These are phyloP conservation scores for Spongospora subterranea DNA, from an alignment of 208 protist species.

Conservation along the genomic window DNA sequence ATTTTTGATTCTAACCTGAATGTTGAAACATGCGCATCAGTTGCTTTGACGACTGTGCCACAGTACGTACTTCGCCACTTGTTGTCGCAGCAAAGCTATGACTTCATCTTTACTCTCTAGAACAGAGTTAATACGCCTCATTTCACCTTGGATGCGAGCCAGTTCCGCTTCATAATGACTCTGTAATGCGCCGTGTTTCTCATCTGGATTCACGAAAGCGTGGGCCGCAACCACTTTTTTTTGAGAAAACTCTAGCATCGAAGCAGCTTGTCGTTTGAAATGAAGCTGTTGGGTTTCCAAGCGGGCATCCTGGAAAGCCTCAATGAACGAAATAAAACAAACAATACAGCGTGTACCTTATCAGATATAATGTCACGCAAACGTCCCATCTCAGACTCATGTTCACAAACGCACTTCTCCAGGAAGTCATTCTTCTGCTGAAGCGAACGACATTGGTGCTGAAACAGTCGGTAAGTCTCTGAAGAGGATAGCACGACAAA, in stretches of 20 bases:
- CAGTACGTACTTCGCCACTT: not conserved
- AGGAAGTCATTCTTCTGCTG: not conserved
- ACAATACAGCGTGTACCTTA: constrained; percentile 19
- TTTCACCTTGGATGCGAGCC: not conserved
- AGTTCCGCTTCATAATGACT: constrained; percentile 11
- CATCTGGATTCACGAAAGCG: not conserved
- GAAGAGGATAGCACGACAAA: not conserved
- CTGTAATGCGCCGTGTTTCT: not conserved
- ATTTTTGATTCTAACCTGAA: constrained; percentile 39
- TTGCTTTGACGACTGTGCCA: not conserved
- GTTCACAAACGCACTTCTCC: not conserved
- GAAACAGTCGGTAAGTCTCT: not conserved
- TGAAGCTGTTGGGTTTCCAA: not conserved
- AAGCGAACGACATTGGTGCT: constrained; percentile 16
- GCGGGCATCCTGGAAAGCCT: not conserved
- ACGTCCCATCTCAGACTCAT: not conserved
- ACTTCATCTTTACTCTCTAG: constrained; percentile 14
- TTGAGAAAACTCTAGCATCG: not conserved
- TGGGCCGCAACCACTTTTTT: too few relatives aligned
- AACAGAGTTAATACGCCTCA: not conserved
- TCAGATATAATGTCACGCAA: not conserved
- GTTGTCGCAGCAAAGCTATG: not conserved
- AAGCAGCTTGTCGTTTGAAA: constrained; percentile 16
- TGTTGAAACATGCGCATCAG: not conserved
- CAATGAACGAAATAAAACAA: not conserved